Percentiles rank a stretch among this genome's conserved stretches.
Conservation (phyloP, 1,284 basidiomycete genomes). For the Boletellus deceptivus region DNA sequence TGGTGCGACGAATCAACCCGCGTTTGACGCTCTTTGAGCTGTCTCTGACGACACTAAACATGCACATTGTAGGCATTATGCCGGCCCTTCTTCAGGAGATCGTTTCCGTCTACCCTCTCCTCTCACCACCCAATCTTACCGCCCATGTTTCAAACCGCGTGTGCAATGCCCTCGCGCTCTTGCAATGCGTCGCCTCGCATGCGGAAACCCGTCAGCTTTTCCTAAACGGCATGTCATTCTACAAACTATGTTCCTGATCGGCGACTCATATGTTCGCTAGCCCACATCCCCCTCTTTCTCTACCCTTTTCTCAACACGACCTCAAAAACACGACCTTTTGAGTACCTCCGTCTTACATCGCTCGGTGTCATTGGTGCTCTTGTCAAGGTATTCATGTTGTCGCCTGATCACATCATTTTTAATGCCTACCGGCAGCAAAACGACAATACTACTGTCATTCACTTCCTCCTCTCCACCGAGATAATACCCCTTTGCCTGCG, state of each 20-base stretch:
- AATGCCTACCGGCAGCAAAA: constrained; percentile 69
- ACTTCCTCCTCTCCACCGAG: constrained; percentile 98
- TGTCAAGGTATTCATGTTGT: constrained; percentile 69
- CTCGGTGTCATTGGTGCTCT: constrained; percentile 98
- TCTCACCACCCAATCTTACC: constrained; percentile 94
- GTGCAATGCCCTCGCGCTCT: constrained; percentile 95
- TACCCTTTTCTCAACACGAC: constrained; percentile 99
- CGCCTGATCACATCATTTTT: background rate
- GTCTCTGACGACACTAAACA: constrained; percentile 1
- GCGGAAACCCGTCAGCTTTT: constrained; percentile 92
- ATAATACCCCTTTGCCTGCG: constrained; percentile 99
- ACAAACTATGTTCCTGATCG: background rate
- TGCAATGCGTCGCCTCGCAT: constrained; percentile 98
- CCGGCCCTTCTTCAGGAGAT: constrained; percentile 98
- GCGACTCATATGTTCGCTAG: constrained; percentile 42
- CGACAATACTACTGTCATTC: constrained; percentile 98
- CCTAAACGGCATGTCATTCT: constrained; percentile 66
- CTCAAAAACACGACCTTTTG: constrained; percentile 97
- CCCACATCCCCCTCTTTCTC: constrained; percentile 97
- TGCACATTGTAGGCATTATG: constrained; percentile 78
- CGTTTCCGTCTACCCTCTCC: constrained; percentile 95
- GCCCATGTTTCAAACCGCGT: constrained; percentile 99
- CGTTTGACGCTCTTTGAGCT: background rate
- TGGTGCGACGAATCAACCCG: constrained; percentile 50
- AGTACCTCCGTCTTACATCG: constrained; percentile 96